phyloP scores from a whole-genome alignment of 2,329 filamentous ascomycete species.

The Fusarium cyanostomum region DNA sequence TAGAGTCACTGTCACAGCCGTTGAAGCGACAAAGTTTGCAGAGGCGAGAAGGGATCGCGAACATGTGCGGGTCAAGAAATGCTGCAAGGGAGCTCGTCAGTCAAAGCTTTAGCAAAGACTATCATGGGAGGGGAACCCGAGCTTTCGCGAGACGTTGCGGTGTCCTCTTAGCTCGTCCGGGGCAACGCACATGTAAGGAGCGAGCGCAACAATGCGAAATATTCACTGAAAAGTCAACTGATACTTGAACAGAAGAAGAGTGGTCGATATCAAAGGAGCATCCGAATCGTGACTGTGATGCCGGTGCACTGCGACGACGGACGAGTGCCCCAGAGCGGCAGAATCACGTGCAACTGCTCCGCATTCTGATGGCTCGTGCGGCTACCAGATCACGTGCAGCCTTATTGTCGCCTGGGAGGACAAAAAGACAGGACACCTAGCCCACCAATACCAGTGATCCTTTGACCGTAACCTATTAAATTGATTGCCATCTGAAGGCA shows the following conservation, averaged over 20 bases:
- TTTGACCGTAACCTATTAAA: too few species aligned
- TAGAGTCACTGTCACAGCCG: slow-evolving; percentile 23
- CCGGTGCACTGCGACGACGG: slow-evolving; percentile 38
- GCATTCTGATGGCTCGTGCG: slow-evolving; percentile 39
- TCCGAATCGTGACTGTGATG: slow-evolving; percentile 34
- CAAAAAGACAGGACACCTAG: background rate
- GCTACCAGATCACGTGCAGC: slow-evolving; percentile 37
- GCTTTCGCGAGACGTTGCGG: slow-evolving; percentile 43
- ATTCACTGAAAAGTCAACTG: slow-evolving; percentile 51
- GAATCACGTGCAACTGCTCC: slow-evolving; percentile 43
- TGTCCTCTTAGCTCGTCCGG: slow-evolving; percentile 27
- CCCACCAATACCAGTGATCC: too few species aligned
- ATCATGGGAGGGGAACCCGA: slow-evolving; percentile 44
- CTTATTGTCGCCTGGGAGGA: slow-evolving; percentile 6
- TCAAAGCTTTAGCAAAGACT: slow-evolving; percentile 42
- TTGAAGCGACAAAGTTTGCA: slow-evolving; percentile 14
- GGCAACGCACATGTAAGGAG: slow-evolving; percentile 48
- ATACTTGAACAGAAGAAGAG: slow-evolving; percentile 53
- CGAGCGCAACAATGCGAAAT: slow-evolving; percentile 46
- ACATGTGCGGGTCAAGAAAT: slow-evolving; percentile 37
- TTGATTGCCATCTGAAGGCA: too few species aligned
- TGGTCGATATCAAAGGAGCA: slow-evolving; percentile 48
- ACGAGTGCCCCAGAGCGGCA: slow-evolving; percentile 33
- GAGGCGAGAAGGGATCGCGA: slow-evolving; percentile 24
- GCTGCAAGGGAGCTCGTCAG: slow-evolving; percentile 41